These are phyloP conservation scores for Urtica urens DNA, from an alignment of 306 rosid genomes.

Conservation along the genomic window DNA sequence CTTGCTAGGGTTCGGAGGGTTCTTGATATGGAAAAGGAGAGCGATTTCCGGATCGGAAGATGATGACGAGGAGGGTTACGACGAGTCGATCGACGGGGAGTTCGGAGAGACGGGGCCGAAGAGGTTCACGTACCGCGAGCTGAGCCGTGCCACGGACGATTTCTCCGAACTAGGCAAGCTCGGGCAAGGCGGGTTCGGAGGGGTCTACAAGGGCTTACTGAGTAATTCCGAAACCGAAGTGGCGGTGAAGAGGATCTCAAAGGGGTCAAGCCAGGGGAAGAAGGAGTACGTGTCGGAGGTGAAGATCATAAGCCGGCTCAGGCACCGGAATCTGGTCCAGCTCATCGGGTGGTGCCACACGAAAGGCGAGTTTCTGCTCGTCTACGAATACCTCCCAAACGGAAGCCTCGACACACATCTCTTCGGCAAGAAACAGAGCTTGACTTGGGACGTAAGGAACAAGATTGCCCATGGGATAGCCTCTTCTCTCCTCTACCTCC, in stretches of 20 bases:
- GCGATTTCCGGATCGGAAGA: too few relatives aligned
- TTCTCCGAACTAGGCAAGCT: slow-evolving; percentile 8
- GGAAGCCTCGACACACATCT: slow-evolving; percentile 55
- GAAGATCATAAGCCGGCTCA: slow-evolving; percentile 46
- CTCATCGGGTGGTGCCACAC: slow-evolving; percentile 81
- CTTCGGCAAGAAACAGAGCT: slow-evolving; percentile 27
- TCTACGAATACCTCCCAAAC: slow-evolving; percentile 21
- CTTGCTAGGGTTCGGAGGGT: not conserved
- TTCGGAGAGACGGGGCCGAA: slow-evolving; percentile 7
- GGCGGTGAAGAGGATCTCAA: slow-evolving; percentile 63
- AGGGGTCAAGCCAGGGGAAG: slow-evolving; percentile 62
- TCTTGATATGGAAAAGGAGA: not conserved
- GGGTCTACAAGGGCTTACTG: slow-evolving; percentile 10
- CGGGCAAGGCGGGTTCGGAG: slow-evolving; percentile 18
- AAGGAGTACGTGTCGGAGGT: slow-evolving; percentile 69
- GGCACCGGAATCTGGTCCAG: slow-evolving; percentile 66
- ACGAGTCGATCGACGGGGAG: not conserved
- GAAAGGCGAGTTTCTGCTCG: slow-evolving; percentile 53
- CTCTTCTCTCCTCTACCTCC: slow-evolving; percentile 53
- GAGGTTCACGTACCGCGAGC: slow-evolving; percentile 4
- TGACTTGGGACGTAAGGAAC: slow-evolving; percentile 43
- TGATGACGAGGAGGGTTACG: not conserved
- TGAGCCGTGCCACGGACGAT: slow-evolving; percentile 1
- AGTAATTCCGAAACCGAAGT: slow-evolving; percentile 28
- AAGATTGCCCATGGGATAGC: slow-evolving; percentile 55